Evolutionary conservation across 2,329 filamentous ascomycete species (phyloP).

Genomic region (Microsporum ferrugineum): DNA sequence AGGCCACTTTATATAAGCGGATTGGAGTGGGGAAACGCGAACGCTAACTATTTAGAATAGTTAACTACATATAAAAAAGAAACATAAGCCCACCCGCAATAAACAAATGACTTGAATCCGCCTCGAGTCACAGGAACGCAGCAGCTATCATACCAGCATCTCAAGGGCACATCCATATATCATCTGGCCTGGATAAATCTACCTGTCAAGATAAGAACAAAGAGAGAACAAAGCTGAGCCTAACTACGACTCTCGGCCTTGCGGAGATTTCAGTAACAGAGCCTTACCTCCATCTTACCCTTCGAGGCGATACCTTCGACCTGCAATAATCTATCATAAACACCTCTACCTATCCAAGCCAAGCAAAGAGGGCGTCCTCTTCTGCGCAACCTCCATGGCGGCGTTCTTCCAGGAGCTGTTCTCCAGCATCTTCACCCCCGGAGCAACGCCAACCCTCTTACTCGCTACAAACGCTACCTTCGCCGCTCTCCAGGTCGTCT

Average conservation of each 20-base stretch:
- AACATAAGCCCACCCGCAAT: neutral
- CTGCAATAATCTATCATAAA: neutral
- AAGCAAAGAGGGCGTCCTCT: neutral
- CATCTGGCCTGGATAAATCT: neutral
- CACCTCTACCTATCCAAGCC: neutral
- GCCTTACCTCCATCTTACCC: neutral
- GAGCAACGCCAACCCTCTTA: conserved; percentile 76
- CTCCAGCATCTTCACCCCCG: conserved; percentile 87
- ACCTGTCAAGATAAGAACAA: neutral
- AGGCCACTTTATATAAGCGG: neutral
- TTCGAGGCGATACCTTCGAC: neutral
- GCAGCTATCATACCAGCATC: neutral
- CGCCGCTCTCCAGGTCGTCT: conserved; percentile 67
- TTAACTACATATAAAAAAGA: neutral
- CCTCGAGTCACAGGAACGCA: neutral
- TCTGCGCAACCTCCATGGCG: conserved; percentile 24
- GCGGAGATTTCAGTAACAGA: neutral
- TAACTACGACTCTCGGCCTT: neutral
- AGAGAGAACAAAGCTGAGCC: no score
- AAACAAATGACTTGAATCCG: conserved; percentile 1
- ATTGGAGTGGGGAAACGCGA: neutral
- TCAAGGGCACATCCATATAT: neutral
- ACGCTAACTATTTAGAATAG: neutral
- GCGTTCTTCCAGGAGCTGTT: conserved; percentile 64
- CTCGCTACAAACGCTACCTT: conserved; percentile 86